Evolutionary conservation across 2,329 filamentous ascomycete genomes (phyloP).

Genomic region (Fusarium udum): DNA sequence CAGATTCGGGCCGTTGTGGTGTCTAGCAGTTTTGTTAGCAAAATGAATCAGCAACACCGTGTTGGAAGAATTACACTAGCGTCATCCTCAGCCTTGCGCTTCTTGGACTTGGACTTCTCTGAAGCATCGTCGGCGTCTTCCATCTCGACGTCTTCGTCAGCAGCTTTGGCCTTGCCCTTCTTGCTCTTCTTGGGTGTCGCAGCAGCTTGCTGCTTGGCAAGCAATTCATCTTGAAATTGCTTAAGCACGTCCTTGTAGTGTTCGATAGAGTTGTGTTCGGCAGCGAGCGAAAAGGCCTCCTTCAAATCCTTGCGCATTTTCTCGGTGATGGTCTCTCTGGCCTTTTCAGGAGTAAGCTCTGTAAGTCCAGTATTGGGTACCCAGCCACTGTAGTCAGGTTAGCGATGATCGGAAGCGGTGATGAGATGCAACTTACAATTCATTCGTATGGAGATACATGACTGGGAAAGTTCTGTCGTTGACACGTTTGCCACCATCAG

Average conservation of each 20-base stretch:
- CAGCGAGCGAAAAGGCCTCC: slow-evolving; percentile 81
- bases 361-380: slow-evolving; percentile 84
- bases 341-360: slow-evolving; percentile 77
- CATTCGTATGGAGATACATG: slow-evolving; percentile 94
- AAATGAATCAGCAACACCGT: background rate
- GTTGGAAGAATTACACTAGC: slow-evolving; percentile 55
- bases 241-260: slow-evolving; percentile 85
- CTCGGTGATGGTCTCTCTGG: slow-evolving; percentile 73
- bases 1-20: slow-evolving; percentile 67
- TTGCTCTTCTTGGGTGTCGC: slow-evolving; percentile 54
- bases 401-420: background rate
- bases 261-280: slow-evolving; percentile 78
- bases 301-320: slow-evolving; percentile 85
- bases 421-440: slow-evolving; percentile 78
- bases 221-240: slow-evolving; percentile 72
- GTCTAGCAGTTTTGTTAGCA: slow-evolving; percentile 53
- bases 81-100: slow-evolving; percentile 90
- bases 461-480: slow-evolving; percentile 89
- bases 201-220: slow-evolving; percentile 57
- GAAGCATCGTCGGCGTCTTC: slow-evolving; percentile 65
- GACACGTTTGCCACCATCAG: slow-evolving; percentile 85
- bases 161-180: slow-evolving; percentile 60
- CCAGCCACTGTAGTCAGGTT: slow-evolving; percentile 75
- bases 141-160: slow-evolving; percentile 69
- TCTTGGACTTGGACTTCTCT: slow-evolving; percentile 73